These are phyloP conservation scores for Talaromyces sp. DNA, from an alignment of 2,329 filamentous ascomycete genomes.

Conservation along the genomic window DNA sequence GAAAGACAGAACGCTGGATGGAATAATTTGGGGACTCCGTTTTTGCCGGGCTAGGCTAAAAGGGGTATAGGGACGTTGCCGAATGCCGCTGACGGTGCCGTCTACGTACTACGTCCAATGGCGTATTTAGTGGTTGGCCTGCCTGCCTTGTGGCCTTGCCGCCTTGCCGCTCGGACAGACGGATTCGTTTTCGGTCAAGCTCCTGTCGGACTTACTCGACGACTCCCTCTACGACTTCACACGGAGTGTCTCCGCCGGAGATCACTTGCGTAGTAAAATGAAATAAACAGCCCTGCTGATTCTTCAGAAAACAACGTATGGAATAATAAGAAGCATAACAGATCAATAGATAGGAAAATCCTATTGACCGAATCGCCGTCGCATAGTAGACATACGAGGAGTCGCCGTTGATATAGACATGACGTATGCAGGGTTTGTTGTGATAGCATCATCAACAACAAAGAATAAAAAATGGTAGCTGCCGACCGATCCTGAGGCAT, in stretches of 20 bases:
- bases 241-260: not conserved
- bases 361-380: not conserved
- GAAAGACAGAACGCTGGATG: slow-evolving; percentile 20
- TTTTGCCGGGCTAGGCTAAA: slow-evolving; percentile 12
- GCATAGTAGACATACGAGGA: not conserved
- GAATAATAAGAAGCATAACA: not conserved
- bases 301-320: too few relatives aligned
- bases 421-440: not conserved
- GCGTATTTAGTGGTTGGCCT: not conserved
- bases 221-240: not conserved
- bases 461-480: not conserved
- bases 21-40: slow-evolving; percentile 7
- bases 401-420: not conserved
- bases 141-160: not conserved
- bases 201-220: not conserved
- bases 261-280: not conserved
- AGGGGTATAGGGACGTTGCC: not conserved
- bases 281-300: too few relatives aligned
- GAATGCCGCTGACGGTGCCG: slow-evolving; percentile 7
- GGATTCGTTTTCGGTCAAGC: slow-evolving; percentile 8
- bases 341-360: not conserved
- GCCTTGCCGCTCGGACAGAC: not conserved
- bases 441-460: not conserved
- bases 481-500: not conserved
- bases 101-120: not conserved